phyloP scores from a whole-genome alignment of 257 asterid genomes.

The Solanum arcanum region DNA sequence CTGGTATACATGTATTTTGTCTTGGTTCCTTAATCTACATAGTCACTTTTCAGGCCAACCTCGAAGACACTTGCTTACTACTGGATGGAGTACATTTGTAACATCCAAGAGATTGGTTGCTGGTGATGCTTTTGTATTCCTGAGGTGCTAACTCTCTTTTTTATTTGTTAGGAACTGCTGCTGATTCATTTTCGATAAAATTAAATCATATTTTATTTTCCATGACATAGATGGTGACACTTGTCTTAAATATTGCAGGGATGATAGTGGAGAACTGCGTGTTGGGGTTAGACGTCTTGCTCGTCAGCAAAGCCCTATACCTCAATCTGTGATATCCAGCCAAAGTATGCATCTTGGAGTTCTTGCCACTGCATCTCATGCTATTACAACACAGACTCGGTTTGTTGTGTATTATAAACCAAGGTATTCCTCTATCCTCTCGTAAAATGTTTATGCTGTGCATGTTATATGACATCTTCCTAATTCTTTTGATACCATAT shows the following conservation, averaged over 20 bases:
- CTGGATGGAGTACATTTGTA: conserved; percentile 85
- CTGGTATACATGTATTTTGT: neutral
- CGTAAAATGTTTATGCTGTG: neutral
- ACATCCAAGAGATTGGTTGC: conserved; percentile 68
- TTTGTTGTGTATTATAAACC: conserved; percentile 77
- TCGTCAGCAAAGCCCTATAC: conserved; percentile 55
- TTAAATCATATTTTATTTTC: neutral
- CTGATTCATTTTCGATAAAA: neutral
- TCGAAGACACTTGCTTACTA: conserved; percentile 64
- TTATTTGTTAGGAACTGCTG: neutral
- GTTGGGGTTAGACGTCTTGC: conserved; percentile 73
- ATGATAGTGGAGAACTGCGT: conserved; percentile 50
- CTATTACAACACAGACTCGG: conserved; percentile 49
- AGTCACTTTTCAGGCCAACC: conserved; percentile 55
- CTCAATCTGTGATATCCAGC: conserved; percentile 72
- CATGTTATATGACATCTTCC: neutral
- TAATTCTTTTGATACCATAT: neutral
- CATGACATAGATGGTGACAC: neutral
- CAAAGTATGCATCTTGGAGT: conserved; percentile 93
- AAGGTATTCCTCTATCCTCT: conserved; percentile 23
- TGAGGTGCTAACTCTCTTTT: conserved; percentile 34
- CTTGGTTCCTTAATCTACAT: neutral
- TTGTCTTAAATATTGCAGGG: conserved; percentile 22
- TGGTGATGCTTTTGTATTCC: conserved; percentile 61
- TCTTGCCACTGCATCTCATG: conserved; percentile 80